Conservation (phyloP, 768 basidiomycete genomes). For the Tylopilus balloui region DNA sequence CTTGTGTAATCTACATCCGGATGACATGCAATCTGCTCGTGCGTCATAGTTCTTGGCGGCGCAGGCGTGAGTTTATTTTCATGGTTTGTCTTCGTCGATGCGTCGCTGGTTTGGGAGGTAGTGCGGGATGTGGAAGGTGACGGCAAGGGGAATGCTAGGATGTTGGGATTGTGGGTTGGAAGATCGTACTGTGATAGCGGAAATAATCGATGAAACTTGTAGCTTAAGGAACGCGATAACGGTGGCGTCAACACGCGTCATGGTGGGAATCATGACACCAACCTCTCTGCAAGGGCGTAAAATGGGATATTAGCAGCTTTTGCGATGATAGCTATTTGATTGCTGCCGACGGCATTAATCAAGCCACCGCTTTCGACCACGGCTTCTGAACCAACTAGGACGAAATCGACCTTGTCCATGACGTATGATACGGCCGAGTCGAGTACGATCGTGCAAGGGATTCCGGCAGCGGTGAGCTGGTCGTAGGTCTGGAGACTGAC, state of each 20-base stretch:
- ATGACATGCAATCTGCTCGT: constrained; percentile 75
- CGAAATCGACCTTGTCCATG: constrained; percentile 94
- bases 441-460: constrained; percentile 90
- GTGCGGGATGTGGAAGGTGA: constrained; percentile 8
- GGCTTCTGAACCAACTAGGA: constrained; percentile 95
- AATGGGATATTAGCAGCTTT: constrained; percentile 93
- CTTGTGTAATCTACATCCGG: constrained; percentile 95
- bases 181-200: constrained; percentile 89
- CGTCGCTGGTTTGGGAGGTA: constrained; percentile 1
- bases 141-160: constrained; percentile 63
- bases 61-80: constrained; percentile 3
- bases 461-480: constrained; percentile 79
- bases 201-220: constrained; percentile 96
- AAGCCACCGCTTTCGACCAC: constrained; percentile 95
- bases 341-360: constrained; percentile 90
- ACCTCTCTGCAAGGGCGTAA: constrained; percentile 93
- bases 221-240: constrained; percentile 46
- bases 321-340: constrained; percentile 95
- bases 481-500: constrained; percentile 87
- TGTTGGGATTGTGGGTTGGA: constrained; percentile 71
- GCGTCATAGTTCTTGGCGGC: constrained; percentile 50
- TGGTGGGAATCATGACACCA: constrained; percentile 21
- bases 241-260: constrained; percentile 20
- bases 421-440: constrained; percentile 97
- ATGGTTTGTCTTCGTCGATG: constrained; percentile 3